Base-by-base conservation (phyloP, 2,329 filamentous ascomycete species). In the Aureobasidium sp. region DNA sequence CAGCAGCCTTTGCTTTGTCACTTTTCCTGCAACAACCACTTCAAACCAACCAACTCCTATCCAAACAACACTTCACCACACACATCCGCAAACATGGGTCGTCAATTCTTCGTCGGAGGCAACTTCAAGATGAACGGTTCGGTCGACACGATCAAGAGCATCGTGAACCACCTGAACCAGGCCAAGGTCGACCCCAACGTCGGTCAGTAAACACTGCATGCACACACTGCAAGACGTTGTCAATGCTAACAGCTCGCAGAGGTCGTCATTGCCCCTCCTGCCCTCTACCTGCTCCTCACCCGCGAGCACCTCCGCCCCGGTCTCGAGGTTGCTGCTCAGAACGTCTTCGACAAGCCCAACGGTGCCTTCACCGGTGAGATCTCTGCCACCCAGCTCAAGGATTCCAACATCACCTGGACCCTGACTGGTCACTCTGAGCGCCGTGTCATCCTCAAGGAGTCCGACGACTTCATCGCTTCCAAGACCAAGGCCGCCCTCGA, bases 61-160 rank as follows among this genome's bases (percentile, higher is more conserved):
- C 41, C 34, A 29, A 50, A 51, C 13, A 54, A 29, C 13, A 34
- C 42, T 36, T 30, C 13, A n/a, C 36, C 36, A 39, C 41, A 45
- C 47, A 49, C 30, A 51, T 41, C 57, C 61, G 67, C 69, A 69
- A 71, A 63, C 65, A 75, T 75, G 73, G 68, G 68, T 65, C 73
- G 73, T 65, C 73, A 75, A 72, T 75, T 75, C 71, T 75, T 75
- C 68, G 73, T 75, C 64, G 92, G 92, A 78, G 92, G 92, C 75
- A 99, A 99, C 88, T 97, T 97, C 83, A 97, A 99, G 85, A 97
- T 97, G 92, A 99, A 99, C 82, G 93, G 94, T 77, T 90, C 90
- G 71, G 83, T 88, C 76, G 85, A 90, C 79, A 87, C 87, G 81
- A 92, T 96, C 82, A 93, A 90, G 79, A 83, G 88, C 71, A 97